phyloP scores from a whole-genome alignment of 2,329 filamentous ascomycete genomes.

The Zelopaecilomyces penicillatus region DNA sequence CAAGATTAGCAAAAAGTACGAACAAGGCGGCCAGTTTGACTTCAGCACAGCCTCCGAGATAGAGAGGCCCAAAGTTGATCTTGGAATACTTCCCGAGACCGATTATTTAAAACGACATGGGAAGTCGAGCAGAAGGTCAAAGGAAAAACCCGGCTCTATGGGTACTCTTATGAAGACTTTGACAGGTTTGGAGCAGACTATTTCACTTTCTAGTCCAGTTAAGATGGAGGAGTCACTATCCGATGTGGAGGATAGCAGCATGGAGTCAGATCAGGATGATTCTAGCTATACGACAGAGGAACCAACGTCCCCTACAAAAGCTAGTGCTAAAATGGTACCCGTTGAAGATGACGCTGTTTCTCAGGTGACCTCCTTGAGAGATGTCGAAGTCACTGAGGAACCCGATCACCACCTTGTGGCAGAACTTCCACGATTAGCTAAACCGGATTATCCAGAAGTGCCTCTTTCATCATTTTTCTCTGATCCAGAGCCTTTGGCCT shows the following conservation, averaged over 20 bases:
- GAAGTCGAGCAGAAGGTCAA: conserved; percentile 30
- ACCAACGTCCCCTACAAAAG: conserved; percentile 41
- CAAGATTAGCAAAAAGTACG: conserved; percentile 50
- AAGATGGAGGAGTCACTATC: conserved; percentile 30
- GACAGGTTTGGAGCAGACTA: conserved; percentile 17
- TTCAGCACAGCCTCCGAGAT: conserved; percentile 25
- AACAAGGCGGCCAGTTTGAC: conserved; percentile 46
- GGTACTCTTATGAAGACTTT: conserved; percentile 20
- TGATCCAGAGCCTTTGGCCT: conserved; percentile 45
- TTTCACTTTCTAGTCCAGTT: conserved; percentile 25
- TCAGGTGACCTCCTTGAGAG: conserved; percentile 42
- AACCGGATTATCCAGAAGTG: conserved; percentile 39
- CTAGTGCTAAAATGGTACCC: conserved; percentile 32
- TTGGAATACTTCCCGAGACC: conserved; percentile 34
- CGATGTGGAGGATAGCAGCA: conserved; percentile 41
- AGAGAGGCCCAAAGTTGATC: conserved; percentile 19
- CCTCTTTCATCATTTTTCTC: conserved; percentile 49
- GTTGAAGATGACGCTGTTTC: conserved; percentile 47
- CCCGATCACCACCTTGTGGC: conserved; percentile 38
- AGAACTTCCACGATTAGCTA: conserved; percentile 42
- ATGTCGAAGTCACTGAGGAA: conserved; percentile 38
- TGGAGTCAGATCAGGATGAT: conserved; percentile 48
- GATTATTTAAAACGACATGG: conserved; percentile 41
- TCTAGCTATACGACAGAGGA: conserved; percentile 43
- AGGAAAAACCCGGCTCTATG: conserved; percentile 15